Percentiles rank a stretch among this genome's conserved stretches.
Evolutionary conservation across 192 early-diverging fungal species (phyloP).

Genomic region (Phlyctochytrium planicorne): DNA sequence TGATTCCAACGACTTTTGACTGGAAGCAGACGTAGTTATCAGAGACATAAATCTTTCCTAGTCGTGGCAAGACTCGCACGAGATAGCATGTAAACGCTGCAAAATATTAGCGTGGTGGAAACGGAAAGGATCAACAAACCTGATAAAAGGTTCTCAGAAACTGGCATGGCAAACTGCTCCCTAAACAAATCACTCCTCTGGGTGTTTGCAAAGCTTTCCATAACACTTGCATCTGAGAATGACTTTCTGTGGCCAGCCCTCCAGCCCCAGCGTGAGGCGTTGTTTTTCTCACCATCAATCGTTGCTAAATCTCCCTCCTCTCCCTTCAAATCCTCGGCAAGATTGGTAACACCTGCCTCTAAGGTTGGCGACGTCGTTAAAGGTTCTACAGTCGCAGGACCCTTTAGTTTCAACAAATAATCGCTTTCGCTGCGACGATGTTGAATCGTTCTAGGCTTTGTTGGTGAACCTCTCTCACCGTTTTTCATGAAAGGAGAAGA

Average conservation of each 20-base stretch:
- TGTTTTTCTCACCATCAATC: no score
- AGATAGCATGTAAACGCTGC: slow-evolving; percentile 52
- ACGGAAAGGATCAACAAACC: slow-evolving; percentile 40
- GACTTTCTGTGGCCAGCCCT: slow-evolving; percentile 29
- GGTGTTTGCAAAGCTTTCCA: slow-evolving; percentile 11
- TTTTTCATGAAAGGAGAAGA: no score
- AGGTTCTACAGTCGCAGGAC: no score
- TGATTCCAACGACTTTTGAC: slow-evolving; percentile 50
- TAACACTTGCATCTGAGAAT: slow-evolving; percentile 18
- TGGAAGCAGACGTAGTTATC: slow-evolving; percentile 63
- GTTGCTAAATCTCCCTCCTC: no score
- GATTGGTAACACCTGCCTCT: no score
- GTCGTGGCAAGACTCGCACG: slow-evolving; percentile 49
- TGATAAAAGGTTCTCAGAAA: slow-evolving; percentile 49
- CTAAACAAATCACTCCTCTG: slow-evolving; percentile 42
- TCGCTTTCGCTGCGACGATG: no score
- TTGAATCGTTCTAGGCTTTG: no score
- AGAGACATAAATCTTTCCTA: slow-evolving; percentile 64
- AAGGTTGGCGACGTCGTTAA: no score
- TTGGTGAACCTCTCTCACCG: no score
- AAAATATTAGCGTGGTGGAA: no score
- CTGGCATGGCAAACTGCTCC: slow-evolving; percentile 56
- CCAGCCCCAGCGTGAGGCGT: background rate
- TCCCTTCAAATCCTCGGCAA: no score
- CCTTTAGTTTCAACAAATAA: no score